Conservation (phyloP, 352 stramenopile species). For the Phytophthora cryptogea region DNA sequence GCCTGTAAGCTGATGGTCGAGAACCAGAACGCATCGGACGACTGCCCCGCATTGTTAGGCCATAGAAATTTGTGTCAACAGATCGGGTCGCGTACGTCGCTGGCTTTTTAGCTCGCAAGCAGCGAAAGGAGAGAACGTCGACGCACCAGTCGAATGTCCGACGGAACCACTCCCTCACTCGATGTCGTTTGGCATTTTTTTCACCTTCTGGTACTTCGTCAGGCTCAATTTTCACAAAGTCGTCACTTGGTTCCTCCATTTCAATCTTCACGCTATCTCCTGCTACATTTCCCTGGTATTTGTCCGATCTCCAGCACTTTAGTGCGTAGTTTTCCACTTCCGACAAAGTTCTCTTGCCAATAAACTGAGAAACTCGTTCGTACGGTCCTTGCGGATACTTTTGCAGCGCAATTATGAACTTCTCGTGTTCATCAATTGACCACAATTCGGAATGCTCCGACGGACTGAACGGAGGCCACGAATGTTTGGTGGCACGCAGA, state of each 20-base stretch:
- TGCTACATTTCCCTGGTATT: background rate
- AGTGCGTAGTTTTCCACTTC: background rate
- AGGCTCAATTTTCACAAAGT: background rate
- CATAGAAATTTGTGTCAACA: background rate
- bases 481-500: background rate
- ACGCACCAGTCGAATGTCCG: background rate
- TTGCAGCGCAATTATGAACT: background rate
- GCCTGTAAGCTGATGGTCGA: background rate
- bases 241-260: background rate
- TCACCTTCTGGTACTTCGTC: background rate
- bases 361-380: background rate
- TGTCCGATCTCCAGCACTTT: background rate
- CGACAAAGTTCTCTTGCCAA: background rate
- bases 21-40: background rate
- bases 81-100: background rate
- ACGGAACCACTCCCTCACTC: background rate
- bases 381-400: background rate
- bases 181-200: background rate
- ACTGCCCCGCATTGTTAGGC: background rate
- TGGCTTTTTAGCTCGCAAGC: background rate
- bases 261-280: background rate
- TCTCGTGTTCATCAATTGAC: background rate
- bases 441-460: background rate
- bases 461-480: background rate
- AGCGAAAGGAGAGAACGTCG: conserved; percentile 1